These are phyloP conservation scores for Euryodendron excelsum DNA, from an alignment of 148 eudicot species.

Conservation along the genomic window DNA sequence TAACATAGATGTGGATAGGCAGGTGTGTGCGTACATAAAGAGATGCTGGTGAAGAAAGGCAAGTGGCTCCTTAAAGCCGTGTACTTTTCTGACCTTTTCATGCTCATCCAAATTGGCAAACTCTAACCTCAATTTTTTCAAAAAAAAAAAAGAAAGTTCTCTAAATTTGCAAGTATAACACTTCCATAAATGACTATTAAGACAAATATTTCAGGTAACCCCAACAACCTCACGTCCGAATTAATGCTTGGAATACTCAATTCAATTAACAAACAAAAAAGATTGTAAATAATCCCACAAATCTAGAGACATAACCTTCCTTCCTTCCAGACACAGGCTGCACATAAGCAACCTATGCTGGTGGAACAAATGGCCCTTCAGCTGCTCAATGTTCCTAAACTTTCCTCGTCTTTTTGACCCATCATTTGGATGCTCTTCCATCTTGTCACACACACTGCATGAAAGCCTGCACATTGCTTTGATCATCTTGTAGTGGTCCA, in stretches of 20 bases:
- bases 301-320: slow-evolving; percentile 49
- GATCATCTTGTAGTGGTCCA: slow-evolving; percentile 88
- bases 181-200: neutral
- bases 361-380: slow-evolving; percentile 84
- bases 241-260: neutral
- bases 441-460: slow-evolving; percentile 75
- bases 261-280: neutral
- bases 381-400: slow-evolving; percentile 76
- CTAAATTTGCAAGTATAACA: neutral
- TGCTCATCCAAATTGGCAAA: neutral
- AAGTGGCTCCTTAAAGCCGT: neutral
- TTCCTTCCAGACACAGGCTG: slow-evolving; percentile 88
- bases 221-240: neutral
- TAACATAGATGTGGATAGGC: too few species aligned
- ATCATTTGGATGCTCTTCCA: slow-evolving; percentile 43
- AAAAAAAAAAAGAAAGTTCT: neutral
- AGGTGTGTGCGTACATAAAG: too few species aligned
- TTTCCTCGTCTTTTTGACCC: slow-evolving; percentile 45
- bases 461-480: slow-evolving; percentile 95
- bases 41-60: neutral
- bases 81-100: neutral
- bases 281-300: neutral
- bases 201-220: neutral
- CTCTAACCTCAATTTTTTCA: neutral
- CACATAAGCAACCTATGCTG: slow-evolving; percentile 76